Conservation (phyloP, 1,284 basidiomycete genomes). For the Boletus austroedulis region DNA sequence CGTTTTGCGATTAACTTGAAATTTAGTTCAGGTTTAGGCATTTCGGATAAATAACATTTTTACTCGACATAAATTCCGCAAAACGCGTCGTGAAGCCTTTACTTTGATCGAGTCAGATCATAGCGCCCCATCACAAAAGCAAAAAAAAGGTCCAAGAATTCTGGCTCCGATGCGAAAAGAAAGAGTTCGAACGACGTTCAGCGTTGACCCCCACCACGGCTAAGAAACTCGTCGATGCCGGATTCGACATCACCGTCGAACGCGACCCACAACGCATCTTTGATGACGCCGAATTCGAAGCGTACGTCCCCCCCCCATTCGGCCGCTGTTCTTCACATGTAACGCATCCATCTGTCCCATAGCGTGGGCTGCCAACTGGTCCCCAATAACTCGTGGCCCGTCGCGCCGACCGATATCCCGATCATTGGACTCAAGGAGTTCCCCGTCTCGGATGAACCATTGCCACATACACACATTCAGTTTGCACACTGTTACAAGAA, state of each 20-base stretch:
- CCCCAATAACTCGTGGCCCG: conserved; percentile 88
- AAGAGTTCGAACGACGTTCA: conserved; percentile 89
- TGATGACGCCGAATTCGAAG: conserved; percentile 89
- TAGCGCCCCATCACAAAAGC: no score
- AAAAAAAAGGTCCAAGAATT: conserved; percentile 49
- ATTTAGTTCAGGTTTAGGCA: no score
- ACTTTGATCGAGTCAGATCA: no score
- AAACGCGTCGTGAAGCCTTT: no score
- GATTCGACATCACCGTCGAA: conserved; percentile 92
- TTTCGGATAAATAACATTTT: no score
- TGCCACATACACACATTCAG: conserved; percentile 95
- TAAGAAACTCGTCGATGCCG: conserved; percentile 85
- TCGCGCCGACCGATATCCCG: conserved; percentile 69
- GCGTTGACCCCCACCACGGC: conserved; percentile 93
- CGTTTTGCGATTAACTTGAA: no score
- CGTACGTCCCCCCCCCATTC: conserved; percentile 66
- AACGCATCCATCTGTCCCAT: not conserved
- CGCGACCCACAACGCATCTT: conserved; percentile 95
- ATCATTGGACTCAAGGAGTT: conserved; percentile 99
- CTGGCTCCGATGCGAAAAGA: conserved; percentile 95
- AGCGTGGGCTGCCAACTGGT: conserved; percentile 91
- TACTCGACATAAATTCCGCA: no score
- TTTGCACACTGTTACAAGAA: conserved; percentile 99
- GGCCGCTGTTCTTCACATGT: not conserved
- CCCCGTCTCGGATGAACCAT: conserved; percentile 73